Base-by-base conservation (phyloP, 1,139 yeast species). In the Blastobotrys persicus region DNA sequence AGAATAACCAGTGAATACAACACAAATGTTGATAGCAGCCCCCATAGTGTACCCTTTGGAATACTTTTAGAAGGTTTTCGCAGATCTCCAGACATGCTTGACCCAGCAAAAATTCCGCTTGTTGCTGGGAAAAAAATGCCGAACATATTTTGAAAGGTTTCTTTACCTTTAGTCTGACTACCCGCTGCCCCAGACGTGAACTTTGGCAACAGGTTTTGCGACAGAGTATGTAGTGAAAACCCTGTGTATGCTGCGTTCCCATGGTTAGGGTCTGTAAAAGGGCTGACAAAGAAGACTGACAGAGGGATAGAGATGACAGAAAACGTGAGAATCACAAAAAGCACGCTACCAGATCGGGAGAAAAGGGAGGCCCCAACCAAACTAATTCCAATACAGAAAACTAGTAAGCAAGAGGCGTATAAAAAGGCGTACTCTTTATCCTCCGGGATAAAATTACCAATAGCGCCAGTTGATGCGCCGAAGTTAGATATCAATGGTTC, bases 101-200 rank as follows among this genome's bases (percentile, higher is more conserved):
- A 97, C n/a, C 98, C 98, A 1, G 98, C 98, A 66, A 91, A 85
- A 39, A 92, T 91, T 52, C 98, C 98, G 2, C 98, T 96, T 0
- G 98, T 91, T 0, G 98, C 96, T 12, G 98, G 98, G 72, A 92
- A 92, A 66, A 92, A 88, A 47, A 92, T 87, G 2, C 98, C 98
- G 76, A 92, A 92, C 57, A 92, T 69, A 63, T 87, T 85, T 51
- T 83, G 79, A 62, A 91, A 88, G 1, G 83, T 87, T 66, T 91
- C 97, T 17, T 75, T 79, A 0, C 76, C 73, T 2, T 78, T 74
- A 46, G 78, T 70, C 35, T 83, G 81, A 9, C 95, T 85, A 0
- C 98, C 98, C 2, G 96, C 97, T 3, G 98, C 97, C 13, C 94
- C 94, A 44, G 79, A 75, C 0, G 97, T 89, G 63, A 88, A 88